Conservation (phyloP, 108 stramenopile species). For the Cyclostephanos invisitatus region DNA sequence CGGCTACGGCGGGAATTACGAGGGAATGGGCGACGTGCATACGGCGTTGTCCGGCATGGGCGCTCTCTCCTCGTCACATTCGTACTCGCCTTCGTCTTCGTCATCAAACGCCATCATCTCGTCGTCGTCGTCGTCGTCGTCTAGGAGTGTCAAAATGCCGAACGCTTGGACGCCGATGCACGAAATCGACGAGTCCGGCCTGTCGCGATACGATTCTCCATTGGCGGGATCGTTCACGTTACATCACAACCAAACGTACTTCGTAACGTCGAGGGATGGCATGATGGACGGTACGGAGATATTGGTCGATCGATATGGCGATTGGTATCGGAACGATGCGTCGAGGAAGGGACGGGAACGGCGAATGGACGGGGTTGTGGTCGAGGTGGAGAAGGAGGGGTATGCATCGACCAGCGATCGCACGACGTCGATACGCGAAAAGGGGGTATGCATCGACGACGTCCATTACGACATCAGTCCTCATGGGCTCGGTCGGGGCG, state of each 20-base stretch:
- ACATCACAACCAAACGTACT: conserved; percentile 38
- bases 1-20: conserved; percentile 39
- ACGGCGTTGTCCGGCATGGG: conserved; percentile 27
- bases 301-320: conserved; percentile 30
- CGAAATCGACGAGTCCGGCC: conserved; percentile 29
- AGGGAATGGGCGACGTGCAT: conserved; percentile 21
- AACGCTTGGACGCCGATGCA: conserved; percentile 38
- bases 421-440: neutral
- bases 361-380: neutral
- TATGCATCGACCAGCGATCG: neutral
- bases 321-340: conserved; percentile 19
- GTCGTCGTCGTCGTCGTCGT: neutral
- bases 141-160: too few species aligned
- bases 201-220: conserved; percentile 21
- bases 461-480: conserved; percentile 19
- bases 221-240: conserved; percentile 38
- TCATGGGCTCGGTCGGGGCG: conserved; percentile 61
- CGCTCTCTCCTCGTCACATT: conserved; percentile 21
- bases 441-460: conserved; percentile 34
- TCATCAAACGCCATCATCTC: too few species aligned
- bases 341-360: neutral
- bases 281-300: conserved; percentile 21
- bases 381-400: neutral
- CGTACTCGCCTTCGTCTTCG: neutral
- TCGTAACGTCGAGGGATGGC: conserved; percentile 1